A percentile compares a stretch with the other conserved stretches of the same genome.
Conservation (phyloP, 2,329 filamentous ascomycete species). For the Colletotrichum coccodes region DNA sequence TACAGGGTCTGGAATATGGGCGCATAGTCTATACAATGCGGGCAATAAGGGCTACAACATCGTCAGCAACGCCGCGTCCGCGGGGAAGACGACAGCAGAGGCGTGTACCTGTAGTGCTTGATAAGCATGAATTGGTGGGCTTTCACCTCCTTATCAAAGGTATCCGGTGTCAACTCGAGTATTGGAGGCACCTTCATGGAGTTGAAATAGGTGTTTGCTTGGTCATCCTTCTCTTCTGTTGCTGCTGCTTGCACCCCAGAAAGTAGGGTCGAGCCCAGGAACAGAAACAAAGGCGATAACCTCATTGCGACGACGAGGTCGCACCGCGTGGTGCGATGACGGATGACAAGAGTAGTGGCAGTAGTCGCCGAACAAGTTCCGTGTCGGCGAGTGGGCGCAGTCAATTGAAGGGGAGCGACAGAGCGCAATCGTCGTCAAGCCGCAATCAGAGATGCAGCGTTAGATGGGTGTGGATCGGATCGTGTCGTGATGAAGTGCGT, state of each 20-base stretch:
- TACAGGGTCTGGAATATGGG: slow-evolving; percentile 92
- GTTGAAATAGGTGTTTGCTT: slow-evolving; percentile 69
- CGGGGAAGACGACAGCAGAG: slow-evolving; percentile 3
- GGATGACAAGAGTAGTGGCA: background rate
- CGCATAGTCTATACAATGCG: slow-evolving; percentile 82
- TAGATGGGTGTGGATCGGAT: slow-evolving; percentile 19
- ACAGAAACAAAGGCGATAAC: slow-evolving; percentile 54
- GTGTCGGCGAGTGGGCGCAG: background rate
- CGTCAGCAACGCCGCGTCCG: slow-evolving; percentile 4
- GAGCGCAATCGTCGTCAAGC: slow-evolving; percentile 21
- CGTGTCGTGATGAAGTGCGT: slow-evolving; percentile 20
- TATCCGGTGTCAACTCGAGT: slow-evolving; percentile 67
- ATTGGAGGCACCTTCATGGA: slow-evolving; percentile 73
- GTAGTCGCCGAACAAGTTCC: background rate
- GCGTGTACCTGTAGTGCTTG: slow-evolving; percentile 74
- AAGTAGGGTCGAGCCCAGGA: slow-evolving; percentile 57
- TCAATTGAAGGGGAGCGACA: background rate
- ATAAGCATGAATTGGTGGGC: slow-evolving; percentile 63
- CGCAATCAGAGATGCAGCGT: slow-evolving; percentile 4
- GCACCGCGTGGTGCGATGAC: slow-evolving; percentile 24
- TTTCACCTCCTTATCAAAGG: slow-evolving; percentile 66
- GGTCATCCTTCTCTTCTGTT: slow-evolving; percentile 42
- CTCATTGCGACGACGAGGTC: slow-evolving; percentile 50
- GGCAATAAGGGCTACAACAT: slow-evolving; percentile 64
- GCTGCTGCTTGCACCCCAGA: slow-evolving; percentile 51